phyloP scores from a whole-genome alignment of 2,329 filamentous ascomycete species.

The Pezicula neosporulosa region DNA sequence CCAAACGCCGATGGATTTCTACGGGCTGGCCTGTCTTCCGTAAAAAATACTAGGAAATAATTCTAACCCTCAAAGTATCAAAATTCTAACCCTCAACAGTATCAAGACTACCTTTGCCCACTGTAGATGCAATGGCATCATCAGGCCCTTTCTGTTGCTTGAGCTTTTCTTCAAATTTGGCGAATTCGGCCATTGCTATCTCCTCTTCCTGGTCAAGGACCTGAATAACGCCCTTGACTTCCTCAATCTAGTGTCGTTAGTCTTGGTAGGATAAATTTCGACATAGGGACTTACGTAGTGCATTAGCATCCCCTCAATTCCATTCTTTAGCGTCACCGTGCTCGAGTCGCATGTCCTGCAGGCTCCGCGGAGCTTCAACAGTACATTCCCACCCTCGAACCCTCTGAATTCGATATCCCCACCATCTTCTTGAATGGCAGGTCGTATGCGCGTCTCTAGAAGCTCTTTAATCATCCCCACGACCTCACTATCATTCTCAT shows the following conservation, averaged over 20 bases:
- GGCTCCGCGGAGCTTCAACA: conserved; percentile 83
- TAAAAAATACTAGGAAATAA: no score
- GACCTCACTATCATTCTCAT: conserved; percentile 90
- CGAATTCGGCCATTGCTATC: conserved; percentile 81
- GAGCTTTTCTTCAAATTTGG: conserved; percentile 88
- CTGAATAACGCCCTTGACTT: conserved; percentile 89
- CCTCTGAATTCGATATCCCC: conserved; percentile 95
- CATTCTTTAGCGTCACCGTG: conserved; percentile 94
- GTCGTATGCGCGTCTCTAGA: conserved; percentile 89
- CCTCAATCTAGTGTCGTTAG: conserved; percentile 68
- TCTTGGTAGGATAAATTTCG: background rate
- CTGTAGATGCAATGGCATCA: conserved; percentile 18
- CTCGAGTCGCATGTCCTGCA: conserved; percentile 96
- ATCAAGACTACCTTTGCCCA: conserved; percentile 21
- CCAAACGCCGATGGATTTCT: no score
- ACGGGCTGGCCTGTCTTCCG: no score
- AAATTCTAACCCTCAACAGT: conserved; percentile 17
- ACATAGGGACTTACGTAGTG: conserved; percentile 66
- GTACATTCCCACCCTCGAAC: conserved; percentile 82
- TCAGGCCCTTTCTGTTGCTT: conserved; percentile 46
- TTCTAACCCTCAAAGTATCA: conserved; percentile 18
- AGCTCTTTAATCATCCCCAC: conserved; percentile 99
- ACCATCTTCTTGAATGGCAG: conserved; percentile 95
- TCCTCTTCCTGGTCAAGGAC: conserved; percentile 91
- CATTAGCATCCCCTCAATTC: conserved; percentile 98